Evolutionary conservation across 768 basidiomycete genomes (phyloP), one percentile per base, ranked within the genome.

Genomic region (Dioszegia crocea): DNA sequence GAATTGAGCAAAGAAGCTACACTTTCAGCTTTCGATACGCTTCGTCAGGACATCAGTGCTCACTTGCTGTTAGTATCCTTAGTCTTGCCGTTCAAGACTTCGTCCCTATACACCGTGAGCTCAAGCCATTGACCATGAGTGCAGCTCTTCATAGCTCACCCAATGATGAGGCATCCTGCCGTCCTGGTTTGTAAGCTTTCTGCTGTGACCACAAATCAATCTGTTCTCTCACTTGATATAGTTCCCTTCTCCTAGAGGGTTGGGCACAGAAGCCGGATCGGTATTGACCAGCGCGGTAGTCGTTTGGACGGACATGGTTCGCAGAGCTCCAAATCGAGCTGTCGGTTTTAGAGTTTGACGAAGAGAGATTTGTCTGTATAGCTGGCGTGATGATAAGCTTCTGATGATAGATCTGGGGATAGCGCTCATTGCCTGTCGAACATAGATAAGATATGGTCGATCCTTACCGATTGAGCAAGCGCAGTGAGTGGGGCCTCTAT

Each of bases 61-160:
- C 44, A 68, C 68, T 72, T 68, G 52, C 65, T 67, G 51, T 70
- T 71, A 10, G 70, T 66, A 54, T 70, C 67, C 40, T 84, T 83
- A 0, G 89, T 91, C 82, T 91, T 91, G 43, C 91, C 92, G 63
- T 94, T 94, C 52, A 97, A 78, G 33, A 94, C 91, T 70, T 94
- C 91, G 76, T 93, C 90, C 9, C 90, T 91, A 17, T 12, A 33
- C n/a, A 33, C 14, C 21, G 21, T 40, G 4, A 40, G 46, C 30
- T 29, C 56, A 36, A 47, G 47, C 33, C 21, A 23, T 10, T 19
- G 14, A 6, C 21, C 21, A 4, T 19, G 17, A 26, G 40, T 12
- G 36, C 10, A 10, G 16, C 16, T 16, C 9, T 2, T 19, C 31
- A 4, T 6, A 26, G 39, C 71, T 59, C 56, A 75, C 76, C 79